Percentiles rank a stretch among this genome's conserved stretches.
phyloP scores from a whole-genome alignment of 2,329 filamentous ascomycete species.

The Paecilomyces variotii region DNA sequence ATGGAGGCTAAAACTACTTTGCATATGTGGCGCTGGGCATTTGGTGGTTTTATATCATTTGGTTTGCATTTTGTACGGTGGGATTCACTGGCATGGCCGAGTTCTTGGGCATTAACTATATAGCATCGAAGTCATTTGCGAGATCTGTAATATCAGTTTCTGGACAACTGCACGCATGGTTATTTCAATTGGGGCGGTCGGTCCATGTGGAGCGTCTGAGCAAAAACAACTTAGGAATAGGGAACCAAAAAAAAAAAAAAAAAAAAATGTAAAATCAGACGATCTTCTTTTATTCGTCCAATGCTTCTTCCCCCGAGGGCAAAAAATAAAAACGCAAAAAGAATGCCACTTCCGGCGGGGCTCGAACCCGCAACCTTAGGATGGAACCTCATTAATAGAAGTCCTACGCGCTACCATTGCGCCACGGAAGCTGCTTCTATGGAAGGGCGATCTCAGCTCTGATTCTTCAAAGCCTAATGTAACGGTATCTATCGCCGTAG shows the following conservation, averaged over 20 bases:
- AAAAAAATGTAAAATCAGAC: too few relatives aligned
- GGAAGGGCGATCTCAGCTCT: neutral
- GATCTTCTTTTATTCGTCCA: too few relatives aligned
- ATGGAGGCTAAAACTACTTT: neutral
- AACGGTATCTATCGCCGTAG: too few relatives aligned
- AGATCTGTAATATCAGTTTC: too few relatives aligned
- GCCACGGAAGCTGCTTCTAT: neutral
- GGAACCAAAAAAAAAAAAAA: too few relatives aligned
- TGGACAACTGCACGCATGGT: too few relatives aligned
- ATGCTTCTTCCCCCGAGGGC: too few relatives aligned
- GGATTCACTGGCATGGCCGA: neutral
- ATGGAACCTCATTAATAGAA: neutral
- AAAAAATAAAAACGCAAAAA: neutral
- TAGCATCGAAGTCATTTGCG: too few relatives aligned
- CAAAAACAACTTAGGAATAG: too few relatives aligned
- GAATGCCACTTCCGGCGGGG: neutral
- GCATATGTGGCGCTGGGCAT: neutral
- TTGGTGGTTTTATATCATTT: neutral
- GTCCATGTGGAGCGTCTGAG: too few relatives aligned
- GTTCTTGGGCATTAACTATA: neutral
- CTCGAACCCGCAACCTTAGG: neutral
- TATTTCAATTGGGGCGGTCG: too few relatives aligned
- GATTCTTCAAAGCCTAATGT: neutral
- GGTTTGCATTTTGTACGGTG: neutral
- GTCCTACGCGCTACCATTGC: neutral